A percentile compares a stretch with the other conserved stretches of the same genome.
Evolutionary conservation across 2,329 filamentous ascomycete species (phyloP).

Genomic region (Chrysosporium keratinophilum): DNA sequence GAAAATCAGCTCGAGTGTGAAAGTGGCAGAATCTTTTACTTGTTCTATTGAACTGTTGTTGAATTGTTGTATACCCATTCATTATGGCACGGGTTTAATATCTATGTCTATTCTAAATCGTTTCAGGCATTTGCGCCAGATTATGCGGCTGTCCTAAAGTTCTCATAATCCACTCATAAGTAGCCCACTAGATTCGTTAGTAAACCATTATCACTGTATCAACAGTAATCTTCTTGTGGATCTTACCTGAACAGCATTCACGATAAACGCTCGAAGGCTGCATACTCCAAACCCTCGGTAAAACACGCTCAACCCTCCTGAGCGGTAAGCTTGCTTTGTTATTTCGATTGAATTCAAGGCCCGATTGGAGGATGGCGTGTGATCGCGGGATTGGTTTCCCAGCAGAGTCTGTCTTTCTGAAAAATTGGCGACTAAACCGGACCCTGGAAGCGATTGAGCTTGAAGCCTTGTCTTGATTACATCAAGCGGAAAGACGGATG

Average conservation of each 20-base stretch:
- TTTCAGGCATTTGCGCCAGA: neutral
- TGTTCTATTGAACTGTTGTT: neutral
- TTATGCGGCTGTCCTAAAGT: conserved; percentile 21
- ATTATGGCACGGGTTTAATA: neutral
- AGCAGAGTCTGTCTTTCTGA: conserved; percentile 21
- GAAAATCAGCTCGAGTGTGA: no score
- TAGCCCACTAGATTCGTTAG: conserved; percentile 55
- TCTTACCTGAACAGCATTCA: conserved; percentile 68
- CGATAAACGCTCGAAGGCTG: conserved; percentile 75
- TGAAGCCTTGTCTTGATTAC: conserved; percentile 91
- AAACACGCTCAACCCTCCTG: conserved; percentile 53
- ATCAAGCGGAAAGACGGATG: conserved; percentile 80
- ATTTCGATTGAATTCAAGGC: conserved; percentile 51
- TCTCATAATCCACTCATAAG: conserved; percentile 80
- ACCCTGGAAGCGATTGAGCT: conserved; percentile 44
- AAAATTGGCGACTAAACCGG: neutral
- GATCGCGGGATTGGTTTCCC: conserved; percentile 13
- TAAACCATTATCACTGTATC: neutral
- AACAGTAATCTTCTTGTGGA: neutral
- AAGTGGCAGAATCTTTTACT: neutral
- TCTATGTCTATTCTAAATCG: neutral
- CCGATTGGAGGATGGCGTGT: conserved; percentile 8
- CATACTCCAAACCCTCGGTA: conserved; percentile 70
- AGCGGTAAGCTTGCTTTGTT: conserved; percentile 54
- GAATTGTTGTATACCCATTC: neutral